These are phyloP conservation scores for Kwoniella bestiolae DNA, from an alignment of 768 basidiomycete species.

Conservation along the genomic window DNA sequence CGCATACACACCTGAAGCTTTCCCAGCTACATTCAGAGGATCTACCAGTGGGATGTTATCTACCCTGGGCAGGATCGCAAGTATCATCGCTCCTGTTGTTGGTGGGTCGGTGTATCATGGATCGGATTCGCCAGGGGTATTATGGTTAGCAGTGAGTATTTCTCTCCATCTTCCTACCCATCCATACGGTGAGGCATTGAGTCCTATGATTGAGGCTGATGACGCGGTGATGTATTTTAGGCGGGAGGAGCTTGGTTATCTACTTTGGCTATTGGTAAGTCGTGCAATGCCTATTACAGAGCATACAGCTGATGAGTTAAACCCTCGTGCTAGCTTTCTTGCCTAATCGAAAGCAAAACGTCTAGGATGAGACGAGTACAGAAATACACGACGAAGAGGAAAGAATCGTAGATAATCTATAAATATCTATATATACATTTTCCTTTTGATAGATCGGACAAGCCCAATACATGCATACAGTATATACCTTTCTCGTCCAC, in stretches of 20 bases:
- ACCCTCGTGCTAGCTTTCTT: constrained; percentile 18
- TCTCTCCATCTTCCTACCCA: background rate
- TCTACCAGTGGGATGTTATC: constrained; percentile 64
- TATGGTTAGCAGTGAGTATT: constrained; percentile 35
- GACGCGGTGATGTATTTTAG: too few relatives aligned
- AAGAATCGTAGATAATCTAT: too few relatives aligned
- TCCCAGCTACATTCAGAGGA: constrained; percentile 66
- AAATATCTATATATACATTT: too few relatives aligned
- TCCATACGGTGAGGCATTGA: background rate
- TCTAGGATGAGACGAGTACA: constrained; percentile 4
- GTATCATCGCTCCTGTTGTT: constrained; percentile 40
- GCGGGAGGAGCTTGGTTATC: constrained; percentile 47
- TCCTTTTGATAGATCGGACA: too few relatives aligned
- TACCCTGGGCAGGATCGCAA: constrained; percentile 49
- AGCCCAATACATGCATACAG: too few relatives aligned
- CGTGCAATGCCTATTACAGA: background rate
- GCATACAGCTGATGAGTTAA: background rate
- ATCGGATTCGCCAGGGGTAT: constrained; percentile 35
- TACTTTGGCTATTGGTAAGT: constrained; percentile 41
- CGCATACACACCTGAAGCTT: constrained; percentile 68
- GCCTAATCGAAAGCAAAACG: constrained; percentile 35
- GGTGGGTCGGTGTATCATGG: constrained; percentile 33
- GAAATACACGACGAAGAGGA: too few relatives aligned
- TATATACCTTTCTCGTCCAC: too few relatives aligned
- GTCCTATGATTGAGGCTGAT: too few relatives aligned